Evolutionary conservation across 2,329 filamentous ascomycete species (phyloP).

Genomic region (Penicillium sp.): DNA sequence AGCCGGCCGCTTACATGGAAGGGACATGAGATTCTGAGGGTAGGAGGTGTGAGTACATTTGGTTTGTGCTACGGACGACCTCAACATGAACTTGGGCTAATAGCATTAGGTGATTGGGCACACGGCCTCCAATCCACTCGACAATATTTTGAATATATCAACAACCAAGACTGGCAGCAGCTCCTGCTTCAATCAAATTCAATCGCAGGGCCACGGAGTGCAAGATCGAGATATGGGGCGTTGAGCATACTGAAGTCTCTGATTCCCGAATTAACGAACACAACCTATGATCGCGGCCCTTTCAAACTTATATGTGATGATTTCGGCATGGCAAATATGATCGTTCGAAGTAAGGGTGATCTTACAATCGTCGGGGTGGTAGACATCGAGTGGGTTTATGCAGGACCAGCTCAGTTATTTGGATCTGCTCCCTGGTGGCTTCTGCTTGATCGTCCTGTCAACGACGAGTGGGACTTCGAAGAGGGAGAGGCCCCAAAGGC

Average conservation of each 20-base stretch:
- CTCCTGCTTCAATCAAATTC: background rate
- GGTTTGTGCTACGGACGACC: background rate
- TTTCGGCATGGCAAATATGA: conserved; percentile 38
- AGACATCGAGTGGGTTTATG: conserved; percentile 41
- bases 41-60: background rate
- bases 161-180: background rate
- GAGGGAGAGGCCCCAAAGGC: background rate
- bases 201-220: background rate
- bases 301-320: conserved; percentile 43
- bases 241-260: conserved; percentile 7
- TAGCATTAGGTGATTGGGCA: background rate
- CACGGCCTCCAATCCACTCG: background rate
- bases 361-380: conserved; percentile 37
- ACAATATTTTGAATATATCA: background rate
- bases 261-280: conserved; percentile 25
- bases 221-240: background rate
- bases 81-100: background rate
- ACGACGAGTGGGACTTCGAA: conserved; percentile 6
- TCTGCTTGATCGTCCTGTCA: conserved; percentile 33
- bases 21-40: background rate
- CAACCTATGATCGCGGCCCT: conserved; percentile 26
- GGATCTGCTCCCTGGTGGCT: conserved; percentile 39
- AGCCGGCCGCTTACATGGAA: background rate
- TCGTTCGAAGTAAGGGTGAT: conserved; percentile 35
- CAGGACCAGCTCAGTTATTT: conserved; percentile 39